These are phyloP conservation scores for Moricandia arvensis DNA, from an alignment of 345 rosid species.

Conservation along the genomic window DNA sequence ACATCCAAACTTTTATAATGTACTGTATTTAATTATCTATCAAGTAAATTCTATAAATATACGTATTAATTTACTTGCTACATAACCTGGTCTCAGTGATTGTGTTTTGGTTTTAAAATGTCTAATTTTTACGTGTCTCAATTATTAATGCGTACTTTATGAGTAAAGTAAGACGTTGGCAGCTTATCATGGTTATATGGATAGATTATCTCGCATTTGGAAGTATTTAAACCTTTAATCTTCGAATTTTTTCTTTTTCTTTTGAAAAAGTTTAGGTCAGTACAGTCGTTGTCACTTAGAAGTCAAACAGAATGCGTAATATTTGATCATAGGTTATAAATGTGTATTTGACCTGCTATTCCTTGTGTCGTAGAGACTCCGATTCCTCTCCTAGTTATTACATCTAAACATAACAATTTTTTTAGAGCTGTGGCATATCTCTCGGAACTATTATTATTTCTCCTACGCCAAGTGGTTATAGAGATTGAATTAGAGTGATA, in stretches of 20 bases:
- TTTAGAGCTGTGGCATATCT: not conserved
- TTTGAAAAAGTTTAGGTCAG: not conserved
- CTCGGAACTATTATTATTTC: too few relatives aligned
- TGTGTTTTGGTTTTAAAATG: not conserved
- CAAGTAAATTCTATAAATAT: not conserved
- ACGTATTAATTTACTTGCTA: not conserved
- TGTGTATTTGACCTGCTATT: constrained; percentile 24
- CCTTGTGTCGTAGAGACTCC: constrained; percentile 12
- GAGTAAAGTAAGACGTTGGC: constrained; percentile 21
- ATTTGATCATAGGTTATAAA: constrained; percentile 13
- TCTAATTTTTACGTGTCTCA: not conserved
- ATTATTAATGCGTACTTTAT: constrained; percentile 5
- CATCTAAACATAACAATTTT: not conserved
- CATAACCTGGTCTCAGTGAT: not conserved
- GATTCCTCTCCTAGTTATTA: constrained; percentile 14
- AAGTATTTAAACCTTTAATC: not conserved
- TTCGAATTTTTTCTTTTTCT: not conserved
- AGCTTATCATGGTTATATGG: not conserved
- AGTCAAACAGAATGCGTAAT: constrained; percentile 19
- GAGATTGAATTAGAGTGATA: not conserved
- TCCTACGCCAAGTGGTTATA: too few relatives aligned
- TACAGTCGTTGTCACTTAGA: constrained; percentile 26
- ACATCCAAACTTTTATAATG: not conserved
- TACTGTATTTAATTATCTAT: not conserved
- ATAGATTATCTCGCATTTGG: constrained; percentile 1